Base-by-base conservation (phyloP, 2,329 filamentous ascomycete genomes). In the Sordariomycetes sp. region DNA sequence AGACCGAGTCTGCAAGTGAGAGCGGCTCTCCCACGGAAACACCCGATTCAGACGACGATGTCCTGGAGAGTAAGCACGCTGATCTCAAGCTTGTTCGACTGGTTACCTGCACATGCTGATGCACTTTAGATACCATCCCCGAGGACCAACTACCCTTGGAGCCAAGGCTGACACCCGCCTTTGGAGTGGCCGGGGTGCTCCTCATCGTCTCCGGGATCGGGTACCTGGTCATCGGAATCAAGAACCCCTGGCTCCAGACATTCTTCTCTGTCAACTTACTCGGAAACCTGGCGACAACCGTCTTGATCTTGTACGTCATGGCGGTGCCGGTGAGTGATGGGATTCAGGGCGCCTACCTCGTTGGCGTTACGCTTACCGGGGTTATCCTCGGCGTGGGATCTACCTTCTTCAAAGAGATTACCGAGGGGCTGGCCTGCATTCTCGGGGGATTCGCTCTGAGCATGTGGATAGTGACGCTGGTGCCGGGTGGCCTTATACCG, bases 241-340 rank as follows among this genome's bases (percentile, higher is more conserved):
- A 90, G 71, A 90, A 90, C 66, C 79, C 81, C 69, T 86, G 82
- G 82, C 79, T 93, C 14, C 87, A 94, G 67, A 85, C 88, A 18
- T 95, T 88, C 69, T 80, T 96, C 59, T 94, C 91, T 16, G 83
- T 87, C 0, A 88, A 83, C 5, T 92, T 88, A 64, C 75, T 94
- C 28, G 79, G 82, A 24, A 81, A 85, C 52, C 73, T 97, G 40
- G 85, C 88, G 18, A 85, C 94, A 14, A 83, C 88, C 0, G 87
- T 96, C 2, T 76, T 97, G 24, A 90, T 97, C 58, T 71, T 96
- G 52, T 97, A 97, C 68, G 86, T 97, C 46, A 94, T 95, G 87
- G 86, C 79, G 58, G 81, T 86, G 0, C 90, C 91, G 0, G 81
- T 96, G 46, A 83, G 79, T 60, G 75, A 88, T 68, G 88, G 83